Evolutionary conservation across 305 asterid species (phyloP), one percentile per base, ranked within the genome.

Genomic region (Plantago coronopus): DNA sequence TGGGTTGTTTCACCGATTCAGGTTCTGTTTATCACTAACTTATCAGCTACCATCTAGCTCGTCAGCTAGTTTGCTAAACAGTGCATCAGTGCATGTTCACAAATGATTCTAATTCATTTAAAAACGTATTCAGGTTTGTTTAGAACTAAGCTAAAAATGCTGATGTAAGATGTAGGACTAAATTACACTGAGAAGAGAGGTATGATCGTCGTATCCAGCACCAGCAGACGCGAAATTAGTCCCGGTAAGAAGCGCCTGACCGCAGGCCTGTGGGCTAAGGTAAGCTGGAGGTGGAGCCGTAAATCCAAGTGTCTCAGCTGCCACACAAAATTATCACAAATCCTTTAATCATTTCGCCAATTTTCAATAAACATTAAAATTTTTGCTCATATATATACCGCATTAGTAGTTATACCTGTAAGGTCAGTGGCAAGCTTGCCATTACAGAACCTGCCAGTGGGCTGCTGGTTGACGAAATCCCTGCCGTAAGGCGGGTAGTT

Each of bases 181-280:
- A 16, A 14, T n/a, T 19, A 9, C 44, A 17, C 6, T 34, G 19
- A 12, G 38, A 57, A 48, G 43, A 54, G 97, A 84, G 3, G 97
- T 87, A 48, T 64, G 79, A 5, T 94, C 99, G 70, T 94, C 97
- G 57, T 83, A 89, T 54, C 99, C 99, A 34, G 97, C 64, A 46
- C 83, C 99, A 54, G 99, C 97, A 0, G 99, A 94, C 37, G 95
- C 99, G 49, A 94, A 94, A 59, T 86, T 94, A 12, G 87, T 76
- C 59, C 99, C 99, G 9, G 68, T 55, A 5, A 94, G 93, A 22
- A 94, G 91, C 62, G 63, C 81, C 62, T 84, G 76, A 61, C 97
- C 99, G 1, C 85, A 61, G 37, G 99, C 97, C 48, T 86, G 76
- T 1, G 95, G 95, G 81, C 96, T 86, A 12, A 89, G 96, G 65